phyloP scores from a whole-genome alignment of 345 rosid species.

The Geranium rotundifolium region DNA sequence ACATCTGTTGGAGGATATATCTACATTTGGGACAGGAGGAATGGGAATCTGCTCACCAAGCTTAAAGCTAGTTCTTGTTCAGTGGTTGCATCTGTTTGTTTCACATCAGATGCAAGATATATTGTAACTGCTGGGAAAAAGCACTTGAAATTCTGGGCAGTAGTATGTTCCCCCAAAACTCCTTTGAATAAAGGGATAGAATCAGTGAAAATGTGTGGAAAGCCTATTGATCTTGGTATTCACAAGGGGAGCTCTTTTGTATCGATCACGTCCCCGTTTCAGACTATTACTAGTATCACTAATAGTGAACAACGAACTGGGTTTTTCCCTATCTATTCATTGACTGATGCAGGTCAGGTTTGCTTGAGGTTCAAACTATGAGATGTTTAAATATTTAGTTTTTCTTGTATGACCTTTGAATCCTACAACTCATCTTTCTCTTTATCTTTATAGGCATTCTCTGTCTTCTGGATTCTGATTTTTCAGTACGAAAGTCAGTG shows the following conservation, averaged over 20 bases:
- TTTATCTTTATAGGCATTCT: constrained; percentile 44
- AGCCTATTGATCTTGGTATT: constrained; percentile 45
- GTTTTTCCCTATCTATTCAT: constrained; percentile 32
- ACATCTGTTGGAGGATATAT: constrained; percentile 76
- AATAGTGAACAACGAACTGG: constrained; percentile 26
- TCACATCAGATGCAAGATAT: constrained; percentile 52
- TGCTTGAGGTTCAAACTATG: background rate
- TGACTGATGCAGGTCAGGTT: constrained; percentile 55
- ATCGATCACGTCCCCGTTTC: constrained; percentile 36
- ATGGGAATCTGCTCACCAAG: constrained; percentile 41
- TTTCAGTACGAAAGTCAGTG: constrained; percentile 38
- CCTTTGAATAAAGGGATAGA: constrained; percentile 31
- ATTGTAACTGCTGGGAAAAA: constrained; percentile 70
- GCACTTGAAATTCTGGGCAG: constrained; percentile 66
- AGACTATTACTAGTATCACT: constrained; percentile 15
- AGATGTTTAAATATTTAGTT: constrained; percentile 6
- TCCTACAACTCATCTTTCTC: constrained; percentile 3
- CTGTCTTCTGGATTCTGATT: constrained; percentile 36
- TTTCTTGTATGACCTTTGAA: constrained; percentile 8
- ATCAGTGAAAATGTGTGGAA: constrained; percentile 34
- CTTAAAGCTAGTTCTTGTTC: constrained; percentile 60
- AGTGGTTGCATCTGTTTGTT: constrained; percentile 49
- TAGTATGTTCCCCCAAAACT: constrained; percentile 43
- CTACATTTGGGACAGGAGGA: constrained; percentile 76
- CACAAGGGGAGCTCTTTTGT: constrained; percentile 57